phyloP scores from a whole-genome alignment of 805 yeast genomes.

The Scheffersomyces ergatensis region DNA sequence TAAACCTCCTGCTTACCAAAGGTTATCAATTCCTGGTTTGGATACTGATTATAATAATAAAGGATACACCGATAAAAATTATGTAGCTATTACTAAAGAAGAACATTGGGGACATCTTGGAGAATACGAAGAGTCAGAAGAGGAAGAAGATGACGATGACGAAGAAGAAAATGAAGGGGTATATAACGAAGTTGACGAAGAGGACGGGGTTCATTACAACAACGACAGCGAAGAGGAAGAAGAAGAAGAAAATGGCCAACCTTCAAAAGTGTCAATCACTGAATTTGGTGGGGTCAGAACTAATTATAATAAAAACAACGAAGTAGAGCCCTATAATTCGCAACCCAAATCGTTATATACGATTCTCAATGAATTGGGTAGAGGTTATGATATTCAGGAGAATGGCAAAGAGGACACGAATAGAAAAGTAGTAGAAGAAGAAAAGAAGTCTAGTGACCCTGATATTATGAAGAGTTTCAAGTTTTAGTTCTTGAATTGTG shows the following conservation, averaged over 20 bases:
- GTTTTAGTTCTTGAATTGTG: background rate
- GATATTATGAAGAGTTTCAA: background rate
- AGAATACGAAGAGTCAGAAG: constrained; percentile 24
- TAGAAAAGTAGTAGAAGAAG: background rate
- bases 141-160: constrained; percentile 45
- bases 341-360: constrained; percentile 13
- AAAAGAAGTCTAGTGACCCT: background rate
- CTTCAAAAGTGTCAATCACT: constrained; percentile 11
- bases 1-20: constrained; percentile 79
- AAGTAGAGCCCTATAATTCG: constrained; percentile 1
- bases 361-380: constrained; percentile 16
- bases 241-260: constrained; percentile 56
- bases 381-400: background rate
- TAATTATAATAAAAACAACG: background rate
- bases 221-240: constrained; percentile 48
- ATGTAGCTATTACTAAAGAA: constrained; percentile 7
- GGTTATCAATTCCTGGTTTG: constrained; percentile 53
- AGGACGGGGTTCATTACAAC: constrained; percentile 11
- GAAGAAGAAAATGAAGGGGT: constrained; percentile 54
- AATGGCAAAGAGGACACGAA: background rate
- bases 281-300: background rate
- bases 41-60: constrained; percentile 34
- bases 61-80: constrained; percentile 25
- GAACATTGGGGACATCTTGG: constrained; percentile 37
- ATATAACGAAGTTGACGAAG: constrained; percentile 24